Evolutionary conservation across 345 rosid genomes (phyloP).

Genomic region (Syzygium jambos): DNA sequence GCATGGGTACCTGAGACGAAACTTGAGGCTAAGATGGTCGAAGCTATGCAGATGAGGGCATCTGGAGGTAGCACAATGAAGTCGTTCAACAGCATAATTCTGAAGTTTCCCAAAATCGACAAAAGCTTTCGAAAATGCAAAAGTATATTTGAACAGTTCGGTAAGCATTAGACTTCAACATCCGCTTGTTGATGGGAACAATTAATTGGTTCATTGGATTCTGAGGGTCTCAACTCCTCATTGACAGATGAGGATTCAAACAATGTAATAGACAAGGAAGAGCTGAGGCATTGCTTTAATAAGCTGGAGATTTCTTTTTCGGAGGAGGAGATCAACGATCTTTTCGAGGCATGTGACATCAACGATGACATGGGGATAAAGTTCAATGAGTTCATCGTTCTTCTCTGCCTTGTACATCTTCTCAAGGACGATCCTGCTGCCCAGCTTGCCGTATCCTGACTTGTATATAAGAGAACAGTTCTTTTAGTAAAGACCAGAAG

Average conservation of each 20-base stretch:
- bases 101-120: constrained; percentile 91
- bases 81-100: constrained; percentile 76
- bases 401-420: constrained; percentile 86
- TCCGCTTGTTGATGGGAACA: neutral
- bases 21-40: constrained; percentile 75
- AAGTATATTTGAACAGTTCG: constrained; percentile 74
- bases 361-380: constrained; percentile 69
- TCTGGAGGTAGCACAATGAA: constrained; percentile 51
- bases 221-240: neutral
- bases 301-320: constrained; percentile 63
- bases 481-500: neutral
- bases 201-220: neutral
- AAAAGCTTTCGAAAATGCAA: constrained; percentile 73
- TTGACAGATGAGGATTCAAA: constrained; percentile 77
- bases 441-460: constrained; percentile 43
- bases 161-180: constrained; percentile 21
- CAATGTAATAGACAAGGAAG: constrained; percentile 69
- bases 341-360: constrained; percentile 77
- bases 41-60: constrained; percentile 68
- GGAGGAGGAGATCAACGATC: constrained; percentile 76
- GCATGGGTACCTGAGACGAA: constrained; percentile 61
- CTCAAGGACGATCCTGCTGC: constrained; percentile 63
- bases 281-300: constrained; percentile 60
- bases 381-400: constrained; percentile 88
- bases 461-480: neutral